phyloP scores from a whole-genome alignment of 352 stramenopile genomes.

The Phytophthora pistaciae region DNA sequence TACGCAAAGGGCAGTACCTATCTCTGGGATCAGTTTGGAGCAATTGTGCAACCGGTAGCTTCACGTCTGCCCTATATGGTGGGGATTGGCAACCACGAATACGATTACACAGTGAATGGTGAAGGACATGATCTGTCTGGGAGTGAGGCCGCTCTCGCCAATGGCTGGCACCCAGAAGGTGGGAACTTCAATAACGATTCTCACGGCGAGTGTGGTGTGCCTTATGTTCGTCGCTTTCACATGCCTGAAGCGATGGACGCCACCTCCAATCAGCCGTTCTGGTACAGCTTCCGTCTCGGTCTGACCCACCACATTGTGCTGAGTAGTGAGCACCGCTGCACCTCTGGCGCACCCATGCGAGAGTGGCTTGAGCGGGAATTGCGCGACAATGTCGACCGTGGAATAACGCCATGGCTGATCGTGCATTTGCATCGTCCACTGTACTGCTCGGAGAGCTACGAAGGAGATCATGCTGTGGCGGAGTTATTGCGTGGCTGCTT shows the following conservation, averaged over 20 bases:
- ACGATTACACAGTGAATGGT: slow-evolving; percentile 33
- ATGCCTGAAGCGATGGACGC: slow-evolving; percentile 52
- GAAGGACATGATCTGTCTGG: slow-evolving; percentile 29
- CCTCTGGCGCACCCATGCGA: slow-evolving; percentile 44
- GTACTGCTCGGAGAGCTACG: slow-evolving; percentile 45
- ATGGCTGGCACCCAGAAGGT: slow-evolving; percentile 23
- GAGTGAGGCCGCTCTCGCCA: slow-evolving; percentile 28
- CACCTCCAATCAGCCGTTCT: slow-evolving; percentile 55
- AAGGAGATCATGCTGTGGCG: slow-evolving; percentile 38
- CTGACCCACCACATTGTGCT: slow-evolving; percentile 57
- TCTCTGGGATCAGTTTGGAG: slow-evolving; percentile 85
- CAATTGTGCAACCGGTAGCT: slow-evolving; percentile 78
- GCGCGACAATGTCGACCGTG: slow-evolving; percentile 46
- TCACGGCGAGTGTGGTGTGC: slow-evolving; percentile 88
- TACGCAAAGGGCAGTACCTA: slow-evolving; percentile 74
- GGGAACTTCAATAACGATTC: slow-evolving; percentile 54
- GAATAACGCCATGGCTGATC: slow-evolving; percentile 59
- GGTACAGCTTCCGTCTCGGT: slow-evolving; percentile 59
- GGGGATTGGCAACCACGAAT: slow-evolving; percentile 55
- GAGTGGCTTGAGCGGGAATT: slow-evolving; percentile 59
- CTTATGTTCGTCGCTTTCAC: slow-evolving; percentile 67
- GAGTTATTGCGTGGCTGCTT: slow-evolving; percentile 44
- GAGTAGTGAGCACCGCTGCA: slow-evolving; percentile 61
- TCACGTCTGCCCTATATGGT: slow-evolving; percentile 86
- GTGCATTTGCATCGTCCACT: slow-evolving; percentile 66